Conservation (phyloP, 345 rosid species). For the Durio zibethinus region DNA sequence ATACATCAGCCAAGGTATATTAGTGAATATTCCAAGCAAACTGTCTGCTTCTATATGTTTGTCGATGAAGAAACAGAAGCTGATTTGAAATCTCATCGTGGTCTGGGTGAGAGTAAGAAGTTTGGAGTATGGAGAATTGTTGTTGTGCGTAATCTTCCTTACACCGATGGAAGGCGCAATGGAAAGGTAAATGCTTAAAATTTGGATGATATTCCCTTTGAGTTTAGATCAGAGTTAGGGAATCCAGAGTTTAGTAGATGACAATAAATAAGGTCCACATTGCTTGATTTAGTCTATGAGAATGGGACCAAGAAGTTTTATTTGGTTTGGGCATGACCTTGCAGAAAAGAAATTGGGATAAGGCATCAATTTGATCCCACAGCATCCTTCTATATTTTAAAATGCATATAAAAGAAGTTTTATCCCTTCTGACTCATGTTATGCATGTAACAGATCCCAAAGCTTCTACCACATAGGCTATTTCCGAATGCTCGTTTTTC, state of each 20-base stretch:
- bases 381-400: background rate
- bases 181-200: constrained; percentile 63
- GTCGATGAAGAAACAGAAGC: constrained; percentile 92
- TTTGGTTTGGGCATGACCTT: constrained; percentile 4
- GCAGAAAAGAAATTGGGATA: background rate
- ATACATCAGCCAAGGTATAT: constrained; percentile 83
- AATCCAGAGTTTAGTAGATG: background rate
- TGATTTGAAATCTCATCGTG: constrained; percentile 62
- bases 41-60: constrained; percentile 90
- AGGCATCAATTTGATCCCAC: background rate
- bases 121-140: constrained; percentile 91
- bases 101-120: constrained; percentile 48
- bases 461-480: constrained; percentile 76
- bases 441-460: constrained; percentile 54
- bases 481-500: constrained; percentile 95
- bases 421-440: constrained; percentile 18
- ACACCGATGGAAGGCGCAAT: constrained; percentile 80
- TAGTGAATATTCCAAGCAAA: constrained; percentile 68
- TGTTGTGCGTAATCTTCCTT: constrained; percentile 85
- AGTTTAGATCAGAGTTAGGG: background rate
- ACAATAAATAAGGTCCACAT: background rate
- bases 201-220: background rate
- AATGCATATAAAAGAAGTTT: background rate
- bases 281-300: background rate
- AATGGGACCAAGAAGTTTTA: background rate